Percentiles rank a stretch among this genome's conserved stretches.
Conservation (phyloP, 306 rosid genomes). For the Mimosa pudica region DNA sequence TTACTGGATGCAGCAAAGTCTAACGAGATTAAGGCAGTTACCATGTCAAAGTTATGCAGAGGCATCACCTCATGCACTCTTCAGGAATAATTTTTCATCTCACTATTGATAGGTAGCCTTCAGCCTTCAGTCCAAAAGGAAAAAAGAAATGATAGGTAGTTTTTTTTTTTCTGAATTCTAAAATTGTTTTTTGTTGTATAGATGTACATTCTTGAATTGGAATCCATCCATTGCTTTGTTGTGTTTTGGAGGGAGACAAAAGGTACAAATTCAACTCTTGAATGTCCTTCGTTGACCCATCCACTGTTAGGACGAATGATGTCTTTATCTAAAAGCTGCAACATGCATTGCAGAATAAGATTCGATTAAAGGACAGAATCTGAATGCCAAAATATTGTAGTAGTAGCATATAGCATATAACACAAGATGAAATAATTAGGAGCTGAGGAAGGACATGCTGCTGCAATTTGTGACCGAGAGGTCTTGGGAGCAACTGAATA, state of each 20-base stretch:
- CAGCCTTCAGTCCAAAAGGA: background rate
- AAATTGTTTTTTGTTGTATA: conserved; percentile 7
- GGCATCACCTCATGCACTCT: conserved; percentile 45
- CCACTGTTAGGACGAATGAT: background rate
- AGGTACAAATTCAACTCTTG: background rate
- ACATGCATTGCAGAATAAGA: background rate
- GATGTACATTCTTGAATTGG: background rate
- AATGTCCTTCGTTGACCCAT: background rate
- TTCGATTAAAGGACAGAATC: background rate
- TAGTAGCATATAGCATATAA: background rate
- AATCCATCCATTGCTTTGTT: background rate
- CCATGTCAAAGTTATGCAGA: conserved; percentile 55
- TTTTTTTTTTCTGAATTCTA: background rate
- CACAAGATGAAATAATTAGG: background rate
- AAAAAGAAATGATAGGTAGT: background rate
- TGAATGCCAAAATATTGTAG: background rate
- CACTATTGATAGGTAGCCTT: conserved; percentile 20
- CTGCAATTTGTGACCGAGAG: background rate
- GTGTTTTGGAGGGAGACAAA: background rate
- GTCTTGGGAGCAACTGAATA: too few species aligned
- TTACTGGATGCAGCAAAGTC: conserved; percentile 89
- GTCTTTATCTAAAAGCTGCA: background rate
- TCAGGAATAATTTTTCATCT: conserved; percentile 42
- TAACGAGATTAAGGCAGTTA: conserved; percentile 67
- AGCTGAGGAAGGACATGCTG: background rate